Percentiles rank a stretch among this genome's conserved stretches.
These are phyloP conservation scores for Solanum hybrid DNA, from an alignment of 305 asterid genomes.

Conservation along the genomic window DNA sequence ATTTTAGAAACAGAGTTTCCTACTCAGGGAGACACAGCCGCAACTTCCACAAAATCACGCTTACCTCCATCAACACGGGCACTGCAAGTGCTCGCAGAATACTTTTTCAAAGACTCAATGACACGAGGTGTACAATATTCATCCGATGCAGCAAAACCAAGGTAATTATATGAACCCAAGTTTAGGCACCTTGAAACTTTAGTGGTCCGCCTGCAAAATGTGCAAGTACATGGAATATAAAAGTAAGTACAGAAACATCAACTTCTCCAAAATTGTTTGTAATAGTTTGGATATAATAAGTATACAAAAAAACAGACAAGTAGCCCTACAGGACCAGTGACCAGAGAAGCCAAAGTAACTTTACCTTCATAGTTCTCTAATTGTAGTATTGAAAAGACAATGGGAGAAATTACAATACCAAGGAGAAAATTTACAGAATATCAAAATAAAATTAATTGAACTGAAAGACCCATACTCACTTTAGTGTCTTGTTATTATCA, in stretches of 20 bases:
- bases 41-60: conserved; percentile 3
- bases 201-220: conserved; percentile 73
- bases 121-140: conserved; percentile 97
- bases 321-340: background rate
- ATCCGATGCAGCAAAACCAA: conserved; percentile 98
- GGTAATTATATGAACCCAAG: conserved; percentile 95
- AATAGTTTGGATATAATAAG: background rate
- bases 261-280: background rate
- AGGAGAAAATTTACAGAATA: background rate
- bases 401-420: background rate
- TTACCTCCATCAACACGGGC: conserved; percentile 96
- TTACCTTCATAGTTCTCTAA: background rate
- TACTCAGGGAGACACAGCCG: background rate
- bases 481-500: conserved; percentile 83
- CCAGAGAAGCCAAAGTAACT: background rate
- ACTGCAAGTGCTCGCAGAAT: conserved; percentile 92
- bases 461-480: conserved; percentile 34
- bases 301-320: background rate
- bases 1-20: background rate
- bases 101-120: conserved; percentile 75
- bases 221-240: conserved; percentile 9
- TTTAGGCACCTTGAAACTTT: conserved; percentile 73
- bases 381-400: background rate
- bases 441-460: background rate
- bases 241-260: background rate